Evolutionary conservation across 768 basidiomycete species (phyloP).

Genomic region (Tricholoma bakamatsutake): DNA sequence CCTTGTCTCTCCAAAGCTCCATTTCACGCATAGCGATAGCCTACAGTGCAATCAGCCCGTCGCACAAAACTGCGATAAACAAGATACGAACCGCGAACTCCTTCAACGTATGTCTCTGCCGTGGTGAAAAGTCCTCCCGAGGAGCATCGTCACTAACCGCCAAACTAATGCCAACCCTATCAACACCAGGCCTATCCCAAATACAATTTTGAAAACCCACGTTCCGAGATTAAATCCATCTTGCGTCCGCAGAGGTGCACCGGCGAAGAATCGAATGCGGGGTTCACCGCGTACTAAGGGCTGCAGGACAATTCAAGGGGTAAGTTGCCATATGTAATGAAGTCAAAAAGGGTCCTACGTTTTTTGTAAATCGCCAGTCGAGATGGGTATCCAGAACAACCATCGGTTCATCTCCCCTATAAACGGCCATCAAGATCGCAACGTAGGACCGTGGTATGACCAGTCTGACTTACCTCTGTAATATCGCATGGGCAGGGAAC

Average conservation of each 20-base stretch:
- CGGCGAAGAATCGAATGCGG: constrained; percentile 83
- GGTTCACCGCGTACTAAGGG: constrained; percentile 66
- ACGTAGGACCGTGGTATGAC: neutral
- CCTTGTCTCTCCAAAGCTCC: constrained; percentile 95
- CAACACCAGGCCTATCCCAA: neutral
- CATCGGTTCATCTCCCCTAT: constrained; percentile 80
- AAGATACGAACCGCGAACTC: constrained; percentile 70
- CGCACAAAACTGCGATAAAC: neutral
- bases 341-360: constrained; percentile 41
- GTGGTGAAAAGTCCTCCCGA: constrained; percentile 77
- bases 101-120: constrained; percentile 87
- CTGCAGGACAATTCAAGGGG: constrained; percentile 28
- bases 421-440: neutral
- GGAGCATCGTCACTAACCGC: constrained; percentile 83
- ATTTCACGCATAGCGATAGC: constrained; percentile 92
- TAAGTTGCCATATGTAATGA: neutral
- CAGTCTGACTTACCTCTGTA: constrained; percentile 55
- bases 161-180: constrained; percentile 37
- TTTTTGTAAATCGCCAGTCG: constrained; percentile 88
- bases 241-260: constrained; percentile 81
- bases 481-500: constrained; percentile 80
- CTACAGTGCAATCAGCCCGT: constrained; percentile 20
- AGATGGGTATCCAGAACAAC: constrained; percentile 70
- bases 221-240: constrained; percentile 90
- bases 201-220: constrained; percentile 29